Base-by-base conservation (phyloP, 495 filamentous ascomycete genomes). In the Penicillium waksmanii region DNA sequence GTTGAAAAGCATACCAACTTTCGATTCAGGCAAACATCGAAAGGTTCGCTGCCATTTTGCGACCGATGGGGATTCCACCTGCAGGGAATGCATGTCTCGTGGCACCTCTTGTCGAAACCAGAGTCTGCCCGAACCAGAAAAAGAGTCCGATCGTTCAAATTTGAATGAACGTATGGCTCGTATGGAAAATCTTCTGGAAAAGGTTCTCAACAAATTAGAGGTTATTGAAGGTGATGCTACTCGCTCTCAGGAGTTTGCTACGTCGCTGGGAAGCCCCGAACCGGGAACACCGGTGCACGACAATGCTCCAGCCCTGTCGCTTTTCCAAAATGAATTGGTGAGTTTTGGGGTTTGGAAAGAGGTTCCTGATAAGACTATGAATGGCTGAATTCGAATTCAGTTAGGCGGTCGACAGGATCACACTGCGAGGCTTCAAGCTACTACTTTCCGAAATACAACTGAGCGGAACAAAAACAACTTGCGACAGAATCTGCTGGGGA, bases 101-200 rank as follows among this genome's bases (percentile, higher is more conserved):
- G 80, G 80, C 3, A 75, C 77, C 2, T 61, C 61, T 19, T 84
- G 82, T 62, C 69, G 78, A 34, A 80, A 77, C 68, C 82, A 84
- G 58, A 80, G 83, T 58, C 79, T 78, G 40, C 64, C 77, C 5
- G 73, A 82, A 49, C 66, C 77, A 36, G 58, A 66, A 23, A 51
- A 76, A 36, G 61, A 64, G n/a, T 61, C 67, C 72, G 48, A 67
- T 78, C 50, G 72, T 68, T 19, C 38, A 47, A 50, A 40, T n/a
- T n/a, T 66, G 12, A 59, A 62, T 31, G 79, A 82, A 51, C 71
- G 80, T 6, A 63, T 84, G 34, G 77, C 66, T 33, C 72, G 77
- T 0, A 72, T 83, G 0, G 82, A 83, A 50, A 65, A 66, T 1
- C 64, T 82, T 18, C 69, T 84, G 48, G 78, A 82, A 58, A 59